A percentile compares a stretch with the other conserved stretches of the same genome.
Evolutionary conservation across 345 rosid species (phyloP).

Genomic region (Linum trigynum): DNA sequence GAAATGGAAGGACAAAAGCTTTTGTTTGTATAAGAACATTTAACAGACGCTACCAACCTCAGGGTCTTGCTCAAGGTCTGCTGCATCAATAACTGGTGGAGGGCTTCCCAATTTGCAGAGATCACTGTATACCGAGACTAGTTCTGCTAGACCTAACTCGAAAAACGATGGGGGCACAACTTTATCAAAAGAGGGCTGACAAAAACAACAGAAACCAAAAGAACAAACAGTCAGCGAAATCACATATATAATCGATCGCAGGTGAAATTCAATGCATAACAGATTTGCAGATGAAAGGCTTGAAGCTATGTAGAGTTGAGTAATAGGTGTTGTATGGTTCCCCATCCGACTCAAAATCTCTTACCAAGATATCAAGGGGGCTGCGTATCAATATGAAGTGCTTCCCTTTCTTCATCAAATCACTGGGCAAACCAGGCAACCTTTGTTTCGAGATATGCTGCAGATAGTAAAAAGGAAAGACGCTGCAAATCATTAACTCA

Average conservation of each 20-base stretch:
- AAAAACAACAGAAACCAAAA: conserved; percentile 12
- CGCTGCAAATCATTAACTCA: too few relatives aligned
- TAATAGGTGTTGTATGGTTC: too few relatives aligned
- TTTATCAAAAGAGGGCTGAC: conserved; percentile 56
- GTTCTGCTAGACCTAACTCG: conserved; percentile 65
- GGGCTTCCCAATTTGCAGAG: conserved; percentile 59
- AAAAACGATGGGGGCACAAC: conserved; percentile 57
- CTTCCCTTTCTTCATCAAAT: conserved; percentile 66
- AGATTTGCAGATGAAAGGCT: too few relatives aligned
- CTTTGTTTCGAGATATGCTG: conserved; percentile 74
- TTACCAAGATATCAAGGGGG: conserved; percentile 69
- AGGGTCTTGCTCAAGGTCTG: conserved; percentile 66
- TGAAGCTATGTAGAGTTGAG: not conserved
- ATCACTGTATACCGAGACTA: conserved; percentile 58
- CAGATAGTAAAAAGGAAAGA: not conserved
- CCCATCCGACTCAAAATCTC: too few relatives aligned
- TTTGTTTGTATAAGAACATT: not conserved
- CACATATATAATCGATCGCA: too few relatives aligned
- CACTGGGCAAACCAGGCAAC: conserved; percentile 47
- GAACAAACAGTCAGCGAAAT: not conserved
- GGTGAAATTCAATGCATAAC: too few relatives aligned
- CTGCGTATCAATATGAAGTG: conserved; percentile 69
- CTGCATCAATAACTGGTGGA: conserved; percentile 61
- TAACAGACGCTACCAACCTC: conserved; percentile 39
- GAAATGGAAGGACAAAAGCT: not conserved